These are phyloP conservation scores for Phyllosticta citriasiana DNA, from an alignment of 2,329 filamentous ascomycete species.

Conservation along the genomic window DNA sequence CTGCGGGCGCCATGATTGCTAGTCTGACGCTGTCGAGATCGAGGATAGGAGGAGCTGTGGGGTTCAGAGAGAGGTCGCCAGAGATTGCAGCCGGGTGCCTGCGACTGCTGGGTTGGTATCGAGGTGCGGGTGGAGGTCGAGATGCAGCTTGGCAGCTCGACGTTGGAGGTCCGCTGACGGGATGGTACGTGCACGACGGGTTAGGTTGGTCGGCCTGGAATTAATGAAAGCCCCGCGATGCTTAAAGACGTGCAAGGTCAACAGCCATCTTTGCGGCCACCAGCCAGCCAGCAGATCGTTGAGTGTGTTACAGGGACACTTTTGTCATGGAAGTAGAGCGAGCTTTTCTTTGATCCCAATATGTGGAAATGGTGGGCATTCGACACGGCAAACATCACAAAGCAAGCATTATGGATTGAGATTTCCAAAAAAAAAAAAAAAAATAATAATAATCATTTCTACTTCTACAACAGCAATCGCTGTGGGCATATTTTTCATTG, in stretches of 20 bases:
- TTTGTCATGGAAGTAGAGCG: no score
- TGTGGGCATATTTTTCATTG: no score
- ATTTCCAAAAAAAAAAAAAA: neutral
- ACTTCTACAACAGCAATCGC: neutral
- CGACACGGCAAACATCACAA: no score
- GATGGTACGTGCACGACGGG: conserved; percentile 4
- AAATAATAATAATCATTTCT: neutral
- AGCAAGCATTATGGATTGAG: neutral
- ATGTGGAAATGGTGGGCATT: no score
- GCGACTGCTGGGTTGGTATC: conserved; percentile 5
- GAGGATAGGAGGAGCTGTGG: conserved; percentile 6
- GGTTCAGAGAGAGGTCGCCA: neutral
- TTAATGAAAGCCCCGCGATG: conserved; percentile 6
- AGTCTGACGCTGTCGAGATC: neutral
- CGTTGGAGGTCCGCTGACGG: conserved; percentile 7
- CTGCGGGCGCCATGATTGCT: conserved; percentile 25
- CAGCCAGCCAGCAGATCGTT: neutral
- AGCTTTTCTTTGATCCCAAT: no score
- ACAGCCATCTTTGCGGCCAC: neutral
- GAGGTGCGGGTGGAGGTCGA: conserved; percentile 6
- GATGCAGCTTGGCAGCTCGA: conserved; percentile 10
- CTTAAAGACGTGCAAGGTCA: neutral
- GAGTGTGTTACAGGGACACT: no score
- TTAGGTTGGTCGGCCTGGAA: conserved; percentile 1
- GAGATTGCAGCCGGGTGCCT: conserved; percentile 1